Evolutionary conservation across 331 rosid species (phyloP), one percentile per base, ranked within the genome.

Genomic region (Spiraea crenata): DNA sequence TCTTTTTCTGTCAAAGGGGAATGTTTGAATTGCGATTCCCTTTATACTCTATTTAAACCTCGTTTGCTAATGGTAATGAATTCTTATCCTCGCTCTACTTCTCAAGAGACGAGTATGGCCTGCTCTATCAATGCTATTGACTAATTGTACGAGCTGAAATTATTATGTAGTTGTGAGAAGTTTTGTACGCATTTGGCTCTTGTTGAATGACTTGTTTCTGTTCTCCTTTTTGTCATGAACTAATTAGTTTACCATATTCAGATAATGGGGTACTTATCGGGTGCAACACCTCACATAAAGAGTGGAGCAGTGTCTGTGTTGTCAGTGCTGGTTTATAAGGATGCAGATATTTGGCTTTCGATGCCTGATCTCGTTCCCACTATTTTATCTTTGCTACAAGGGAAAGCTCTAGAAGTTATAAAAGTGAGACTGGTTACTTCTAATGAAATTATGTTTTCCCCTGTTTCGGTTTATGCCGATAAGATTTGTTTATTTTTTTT

Each of bases 291-390:
- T 66, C 97, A 84, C 73, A 81, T 91, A 63, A 91, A 83, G 83
- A 91, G 99, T 57, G 99, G 99, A 78, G 99, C 99, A 62, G 87
- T 93, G 73, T 91, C 99, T 77, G 96, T 87, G 11, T 73, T 93
- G 56, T 93, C 99, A 47, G 87, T 87, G 59, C 86, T 93, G 82
- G 81, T 89, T 55, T 89, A 91, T 79, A 76, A 81, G 80, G 97
- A 89, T 76, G 58, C 84, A 70, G 79, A 78, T 69, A 83, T 91
- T 34, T 79, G 77, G 75, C 84, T 86, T 73, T 91, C 86, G 19
- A 19, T 80, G 81, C 82, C 97, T 50, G 92, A 83, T 47, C 91
- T 93, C 48, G 82, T 86, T 50, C 96, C 96, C 34, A 85, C 99
- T 70, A 80, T 89, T 79, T 77, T 93, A 78, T 76, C 96, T 65